These are phyloP conservation scores for Raphanus raphanistrum DNA, from an alignment of 345 rosid genomes.

Conservation along the genomic window DNA sequence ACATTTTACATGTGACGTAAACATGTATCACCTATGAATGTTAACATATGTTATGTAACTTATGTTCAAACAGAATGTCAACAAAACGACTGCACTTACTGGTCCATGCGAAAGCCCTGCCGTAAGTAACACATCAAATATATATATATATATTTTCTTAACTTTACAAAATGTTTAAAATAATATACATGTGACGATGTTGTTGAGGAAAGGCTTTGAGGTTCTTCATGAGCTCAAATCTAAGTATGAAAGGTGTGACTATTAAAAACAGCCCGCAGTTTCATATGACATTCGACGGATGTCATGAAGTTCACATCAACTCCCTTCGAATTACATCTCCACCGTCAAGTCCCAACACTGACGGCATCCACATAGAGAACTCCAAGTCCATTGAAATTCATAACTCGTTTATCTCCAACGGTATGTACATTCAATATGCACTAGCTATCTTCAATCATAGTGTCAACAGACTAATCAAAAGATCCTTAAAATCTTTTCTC, in stretches of 20 bases:
- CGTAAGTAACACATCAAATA: slow-evolving; percentile 54
- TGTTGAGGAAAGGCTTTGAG: slow-evolving; percentile 43
- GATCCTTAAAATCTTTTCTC: slow-evolving; percentile 9
- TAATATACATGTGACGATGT: not conserved
- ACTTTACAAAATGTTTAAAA: not conserved
- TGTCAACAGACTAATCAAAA: not conserved
- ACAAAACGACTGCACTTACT: slow-evolving; percentile 50
- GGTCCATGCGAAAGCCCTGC: slow-evolving; percentile 89
- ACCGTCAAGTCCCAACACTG: slow-evolving; percentile 75
- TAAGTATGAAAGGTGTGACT: slow-evolving; percentile 58
- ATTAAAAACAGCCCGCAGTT: slow-evolving; percentile 71
- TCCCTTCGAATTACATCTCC: slow-evolving; percentile 69
- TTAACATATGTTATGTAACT: too few relatives aligned
- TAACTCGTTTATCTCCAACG: slow-evolving; percentile 74
- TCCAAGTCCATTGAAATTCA: slow-evolving; percentile 54
- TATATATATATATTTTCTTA: too few relatives aligned
- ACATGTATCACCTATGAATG: not conserved
- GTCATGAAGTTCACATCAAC: slow-evolving; percentile 44
- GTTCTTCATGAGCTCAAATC: slow-evolving; percentile 65
- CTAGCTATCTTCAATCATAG: not conserved
- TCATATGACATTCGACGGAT: slow-evolving; percentile 64
- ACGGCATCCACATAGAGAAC: slow-evolving; percentile 79
- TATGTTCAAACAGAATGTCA: slow-evolving; percentile 51
- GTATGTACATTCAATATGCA: slow-evolving; percentile 37
- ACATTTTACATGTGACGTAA: not conserved